phyloP scores from a whole-genome alignment of 129 eudicot species.

The Apium graveolens region DNA sequence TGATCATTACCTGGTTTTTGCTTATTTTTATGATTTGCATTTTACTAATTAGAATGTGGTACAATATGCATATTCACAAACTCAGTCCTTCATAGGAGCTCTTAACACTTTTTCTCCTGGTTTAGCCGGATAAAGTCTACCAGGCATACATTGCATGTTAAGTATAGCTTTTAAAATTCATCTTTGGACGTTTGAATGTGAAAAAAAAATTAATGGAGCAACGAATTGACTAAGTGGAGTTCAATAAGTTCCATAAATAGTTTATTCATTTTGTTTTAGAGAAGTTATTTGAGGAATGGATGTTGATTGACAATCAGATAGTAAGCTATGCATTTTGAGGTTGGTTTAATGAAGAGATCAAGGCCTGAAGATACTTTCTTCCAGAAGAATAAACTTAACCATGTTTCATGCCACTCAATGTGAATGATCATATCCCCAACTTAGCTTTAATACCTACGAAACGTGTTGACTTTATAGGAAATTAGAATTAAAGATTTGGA shows the following conservation, averaged over 20 bases:
- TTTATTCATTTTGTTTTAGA: background rate
- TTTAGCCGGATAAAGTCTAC: background rate
- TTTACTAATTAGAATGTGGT: background rate
- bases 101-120: background rate
- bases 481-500: background rate
- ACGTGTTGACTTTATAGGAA: background rate
- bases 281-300: background rate
- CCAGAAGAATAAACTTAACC: background rate
- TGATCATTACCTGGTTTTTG: background rate
- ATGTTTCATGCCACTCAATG: background rate
- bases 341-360: background rate
- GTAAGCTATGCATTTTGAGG: background rate
- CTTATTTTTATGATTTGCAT: background rate
- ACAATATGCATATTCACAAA: background rate
- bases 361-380: background rate
- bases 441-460: background rate
- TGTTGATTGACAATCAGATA: background rate
- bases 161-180: background rate
- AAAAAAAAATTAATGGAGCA: background rate
- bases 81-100: background rate
- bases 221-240: background rate
- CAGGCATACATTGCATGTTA: background rate
- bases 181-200: no score
- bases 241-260: background rate
- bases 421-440: background rate